Conservation (phyloP, 345 rosid species). For the Odontarrhena argentea region DNA sequence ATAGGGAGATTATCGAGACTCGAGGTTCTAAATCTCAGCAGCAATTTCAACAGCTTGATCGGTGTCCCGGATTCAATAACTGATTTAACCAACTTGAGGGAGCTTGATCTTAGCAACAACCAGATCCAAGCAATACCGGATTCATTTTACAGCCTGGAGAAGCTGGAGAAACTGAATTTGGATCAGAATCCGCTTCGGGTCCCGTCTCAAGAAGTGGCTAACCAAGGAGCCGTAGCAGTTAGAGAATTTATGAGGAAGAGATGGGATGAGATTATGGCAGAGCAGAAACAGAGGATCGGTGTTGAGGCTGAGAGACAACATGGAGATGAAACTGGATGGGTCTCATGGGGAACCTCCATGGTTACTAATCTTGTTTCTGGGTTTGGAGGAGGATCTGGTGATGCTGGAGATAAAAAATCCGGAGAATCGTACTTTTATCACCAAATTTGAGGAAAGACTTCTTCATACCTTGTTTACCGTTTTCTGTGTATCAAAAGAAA, state of each 20-base stretch:
- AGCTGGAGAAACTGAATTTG: constrained; percentile 70
- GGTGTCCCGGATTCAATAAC: constrained; percentile 70
- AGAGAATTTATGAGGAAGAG: constrained; percentile 73
- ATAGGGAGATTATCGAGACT: constrained; percentile 75
- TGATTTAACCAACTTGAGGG: constrained; percentile 70
- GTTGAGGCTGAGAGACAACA: constrained; percentile 58
- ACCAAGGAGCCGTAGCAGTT: constrained; percentile 72
- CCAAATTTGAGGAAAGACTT: constrained; percentile 21
- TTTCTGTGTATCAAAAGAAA: constrained; percentile 1
- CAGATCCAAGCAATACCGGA: constrained; percentile 77
- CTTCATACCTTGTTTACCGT: background rate
- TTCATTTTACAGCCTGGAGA: constrained; percentile 70
- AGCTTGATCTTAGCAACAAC: constrained; percentile 97
- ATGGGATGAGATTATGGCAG: constrained; percentile 62
- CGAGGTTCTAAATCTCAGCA: constrained; percentile 74
- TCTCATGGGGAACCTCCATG: constrained; percentile 71
- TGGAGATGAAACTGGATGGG: constrained; percentile 65
- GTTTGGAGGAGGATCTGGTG: constrained; percentile 19
- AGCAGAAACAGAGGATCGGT: constrained; percentile 60
- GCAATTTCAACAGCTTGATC: constrained; percentile 78
- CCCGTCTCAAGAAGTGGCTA: constrained; percentile 68
- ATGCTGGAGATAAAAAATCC: constrained; percentile 33
- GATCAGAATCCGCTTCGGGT: constrained; percentile 79
- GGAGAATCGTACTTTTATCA: constrained; percentile 16
- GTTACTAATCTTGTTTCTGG: constrained; percentile 52